Evolutionary conservation across 2,329 filamentous ascomycete species (phyloP).

Genomic region (Cercospora sp.): DNA sequence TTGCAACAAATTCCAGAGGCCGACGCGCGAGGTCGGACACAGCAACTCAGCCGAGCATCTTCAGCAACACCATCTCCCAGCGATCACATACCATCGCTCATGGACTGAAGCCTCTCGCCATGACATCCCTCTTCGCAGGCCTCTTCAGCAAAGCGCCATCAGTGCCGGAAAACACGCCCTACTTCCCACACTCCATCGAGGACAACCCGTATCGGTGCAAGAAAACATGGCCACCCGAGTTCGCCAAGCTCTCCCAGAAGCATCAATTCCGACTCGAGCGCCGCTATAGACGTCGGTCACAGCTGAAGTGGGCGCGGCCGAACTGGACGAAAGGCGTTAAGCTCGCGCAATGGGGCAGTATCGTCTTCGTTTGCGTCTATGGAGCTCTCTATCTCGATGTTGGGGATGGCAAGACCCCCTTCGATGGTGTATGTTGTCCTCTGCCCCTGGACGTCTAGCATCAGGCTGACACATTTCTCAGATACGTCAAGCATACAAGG

Average conservation of each 20-base stretch:
- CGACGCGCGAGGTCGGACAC: not conserved
- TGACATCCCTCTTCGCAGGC: slow-evolving; percentile 31
- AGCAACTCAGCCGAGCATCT: slow-evolving; percentile 3
- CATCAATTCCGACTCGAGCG: slow-evolving; percentile 78
- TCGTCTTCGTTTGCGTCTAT: slow-evolving; percentile 58
- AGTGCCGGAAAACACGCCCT: slow-evolving; percentile 23
- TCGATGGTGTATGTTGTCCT: slow-evolving; percentile 63
- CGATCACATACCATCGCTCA: not conserved
- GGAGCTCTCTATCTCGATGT: slow-evolving; percentile 62
- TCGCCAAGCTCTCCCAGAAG: slow-evolving; percentile 66
- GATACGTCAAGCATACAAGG: slow-evolving; percentile 18
- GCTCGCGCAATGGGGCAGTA: slow-evolving; percentile 63
- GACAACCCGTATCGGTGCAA: slow-evolving; percentile 65
- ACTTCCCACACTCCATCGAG: slow-evolving; percentile 44
- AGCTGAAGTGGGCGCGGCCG: slow-evolving; percentile 62
- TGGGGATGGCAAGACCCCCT: slow-evolving; percentile 48
- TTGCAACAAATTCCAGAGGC: not conserved
- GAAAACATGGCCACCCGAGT: slow-evolving; percentile 77
- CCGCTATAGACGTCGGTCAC: slow-evolving; percentile 71
- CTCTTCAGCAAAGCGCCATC: slow-evolving; percentile 32
- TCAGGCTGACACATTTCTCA: not conserved
- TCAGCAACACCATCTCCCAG: not conserved
- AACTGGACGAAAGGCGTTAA: slow-evolving; percentile 65
- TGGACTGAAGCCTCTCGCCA: slow-evolving; percentile 9
- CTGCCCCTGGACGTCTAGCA: slow-evolving; percentile 57